These are phyloP conservation scores for Aspergillus persii DNA, from an alignment of 2,329 filamentous ascomycete genomes.

Conservation along the genomic window DNA sequence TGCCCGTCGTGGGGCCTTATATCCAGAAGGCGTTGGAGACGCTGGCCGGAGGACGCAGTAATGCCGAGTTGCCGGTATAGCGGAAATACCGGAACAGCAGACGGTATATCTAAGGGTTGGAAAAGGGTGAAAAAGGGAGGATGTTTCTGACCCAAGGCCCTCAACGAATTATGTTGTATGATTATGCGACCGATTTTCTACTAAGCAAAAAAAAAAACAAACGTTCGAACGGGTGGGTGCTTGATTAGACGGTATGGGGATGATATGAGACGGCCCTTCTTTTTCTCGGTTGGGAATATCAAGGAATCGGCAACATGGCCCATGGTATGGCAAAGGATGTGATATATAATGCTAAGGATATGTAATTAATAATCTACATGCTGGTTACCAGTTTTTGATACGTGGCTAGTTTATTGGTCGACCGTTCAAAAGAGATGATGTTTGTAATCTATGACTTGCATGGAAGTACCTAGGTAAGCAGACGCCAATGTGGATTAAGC, in stretches of 20 bases:
- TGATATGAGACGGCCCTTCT: neutral
- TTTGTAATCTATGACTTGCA: neutral
- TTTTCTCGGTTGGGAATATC: neutral
- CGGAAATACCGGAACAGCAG: no score
- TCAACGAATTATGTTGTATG: neutral
- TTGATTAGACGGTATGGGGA: neutral
- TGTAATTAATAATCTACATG: constrained; percentile 1
- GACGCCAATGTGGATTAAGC: neutral
- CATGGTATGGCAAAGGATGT: neutral
- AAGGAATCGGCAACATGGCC: neutral
- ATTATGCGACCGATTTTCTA: neutral
- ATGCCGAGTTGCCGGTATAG: constrained; percentile 61
- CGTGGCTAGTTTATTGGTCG: neutral
- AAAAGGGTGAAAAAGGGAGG: no score
- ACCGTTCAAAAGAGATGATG: neutral
- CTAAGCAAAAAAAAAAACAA: neutral
- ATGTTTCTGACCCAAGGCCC: neutral
- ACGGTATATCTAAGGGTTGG: neutral
- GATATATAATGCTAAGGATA: neutral
- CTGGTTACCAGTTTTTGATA: neutral
- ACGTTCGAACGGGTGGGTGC: neutral
- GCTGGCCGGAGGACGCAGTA: constrained; percentile 66
- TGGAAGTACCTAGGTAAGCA: neutral
- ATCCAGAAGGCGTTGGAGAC: constrained; percentile 73
- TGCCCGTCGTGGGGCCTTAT: constrained; percentile 84